phyloP scores from a whole-genome alignment of 225 moss, liverwort and hornwort species.

The Lunularia cruciata region DNA sequence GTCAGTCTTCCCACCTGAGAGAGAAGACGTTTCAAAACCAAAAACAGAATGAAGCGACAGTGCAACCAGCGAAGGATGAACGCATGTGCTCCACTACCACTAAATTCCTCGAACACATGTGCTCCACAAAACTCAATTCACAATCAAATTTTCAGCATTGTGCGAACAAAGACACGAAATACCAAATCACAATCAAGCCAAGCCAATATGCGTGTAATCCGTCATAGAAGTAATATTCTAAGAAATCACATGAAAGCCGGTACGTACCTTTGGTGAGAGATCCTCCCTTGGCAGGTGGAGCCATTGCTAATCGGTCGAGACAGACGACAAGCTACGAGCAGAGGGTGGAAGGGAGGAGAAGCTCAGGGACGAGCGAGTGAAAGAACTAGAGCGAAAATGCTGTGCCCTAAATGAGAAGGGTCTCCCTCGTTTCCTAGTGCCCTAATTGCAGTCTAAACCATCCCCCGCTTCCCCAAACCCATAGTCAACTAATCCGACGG shows the following conservation, averaged over 20 bases:
- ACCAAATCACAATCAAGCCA: no score
- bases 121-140: no score
- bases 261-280: constrained; percentile 15
- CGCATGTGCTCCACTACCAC: no score
- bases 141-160: no score
- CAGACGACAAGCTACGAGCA: not conserved
- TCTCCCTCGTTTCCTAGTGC: not conserved
- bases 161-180: no score
- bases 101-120: no score
- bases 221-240: no score
- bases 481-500: not conserved
- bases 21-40: not conserved
- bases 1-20: constrained; percentile 20
- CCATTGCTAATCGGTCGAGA: constrained; percentile 2
- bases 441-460: constrained; percentile 2
- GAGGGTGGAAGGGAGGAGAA: not conserved
- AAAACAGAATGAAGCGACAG: no score
- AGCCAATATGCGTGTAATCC: no score
- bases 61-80: no score
- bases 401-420: constrained; percentile 16
- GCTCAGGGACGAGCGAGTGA: not conserved
- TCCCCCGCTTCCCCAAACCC: not conserved
- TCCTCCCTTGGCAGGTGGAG: constrained; percentile 11
- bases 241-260: no score
- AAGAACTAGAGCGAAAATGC: not conserved